A percentile compares a stretch with the other conserved stretches of the same genome.
phyloP scores from a whole-genome alignment of 1,284 basidiomycete genomes.

The Cryptococcus sp. region DNA sequence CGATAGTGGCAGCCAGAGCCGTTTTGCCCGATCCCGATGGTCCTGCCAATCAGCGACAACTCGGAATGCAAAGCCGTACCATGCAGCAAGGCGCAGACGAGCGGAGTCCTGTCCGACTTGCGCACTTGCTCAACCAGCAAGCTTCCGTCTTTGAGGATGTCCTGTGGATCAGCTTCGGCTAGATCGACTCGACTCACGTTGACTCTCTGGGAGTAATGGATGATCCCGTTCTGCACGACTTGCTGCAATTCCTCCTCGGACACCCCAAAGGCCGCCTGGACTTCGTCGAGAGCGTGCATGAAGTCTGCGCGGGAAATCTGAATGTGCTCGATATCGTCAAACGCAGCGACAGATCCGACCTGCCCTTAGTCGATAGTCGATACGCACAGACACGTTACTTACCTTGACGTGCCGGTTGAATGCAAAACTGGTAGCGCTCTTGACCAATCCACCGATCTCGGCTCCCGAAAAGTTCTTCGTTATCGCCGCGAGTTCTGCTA shows the following conservation, averaged over 20 bases:
- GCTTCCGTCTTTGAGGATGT: slow-evolving; percentile 81
- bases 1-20: slow-evolving; percentile 90
- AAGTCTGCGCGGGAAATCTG: slow-evolving; percentile 86
- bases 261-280: slow-evolving; percentile 95
- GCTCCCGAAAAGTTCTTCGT: slow-evolving; percentile 99
- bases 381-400: slow-evolving; percentile 4
- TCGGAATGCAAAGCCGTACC: too few relatives aligned
- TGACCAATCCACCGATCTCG: slow-evolving; percentile 92
- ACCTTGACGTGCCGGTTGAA: slow-evolving; percentile 96
- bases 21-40: slow-evolving; percentile 92
- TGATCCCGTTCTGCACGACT: slow-evolving; percentile 95
- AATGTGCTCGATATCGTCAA: slow-evolving; percentile 92
- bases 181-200: slow-evolving; percentile 14
- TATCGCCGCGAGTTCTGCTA: slow-evolving; percentile 70
- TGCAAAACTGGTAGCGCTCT: slow-evolving; percentile 96
- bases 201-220: slow-evolving; percentile 80
- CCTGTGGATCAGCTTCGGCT: slow-evolving; percentile 49
- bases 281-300: slow-evolving; percentile 85
- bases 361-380: slow-evolving; percentile 19
- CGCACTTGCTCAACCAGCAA: slow-evolving; percentile 94
- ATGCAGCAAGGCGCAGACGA: slow-evolving; percentile 85
- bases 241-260: slow-evolving; percentile 92
- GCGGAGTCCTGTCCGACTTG: slow-evolving; percentile 79
- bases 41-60: slow-evolving; percentile 41
- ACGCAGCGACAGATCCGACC: slow-evolving; percentile 93